These are phyloP conservation scores for Mycena sanguinolenta DNA, from an alignment of 768 basidiomycete species.

Conservation along the genomic window DNA sequence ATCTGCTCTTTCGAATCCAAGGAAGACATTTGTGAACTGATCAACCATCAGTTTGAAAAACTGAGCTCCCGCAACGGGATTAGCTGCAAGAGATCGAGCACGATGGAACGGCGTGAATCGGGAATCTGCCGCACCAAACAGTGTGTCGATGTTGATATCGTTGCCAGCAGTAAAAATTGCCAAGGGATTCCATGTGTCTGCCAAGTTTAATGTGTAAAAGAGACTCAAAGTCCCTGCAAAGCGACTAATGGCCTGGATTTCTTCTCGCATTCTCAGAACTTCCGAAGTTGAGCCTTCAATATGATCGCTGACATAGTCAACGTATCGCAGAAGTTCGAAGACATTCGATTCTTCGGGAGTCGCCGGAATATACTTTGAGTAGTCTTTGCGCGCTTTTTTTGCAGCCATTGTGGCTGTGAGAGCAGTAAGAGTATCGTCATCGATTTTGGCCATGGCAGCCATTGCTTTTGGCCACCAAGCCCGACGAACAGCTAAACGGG, in stretches of 20 bases:
- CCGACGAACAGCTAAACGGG: constrained; percentile 10
- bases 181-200: constrained; percentile 37
- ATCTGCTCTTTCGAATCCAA: constrained; percentile 35
- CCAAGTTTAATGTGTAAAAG: constrained; percentile 40
- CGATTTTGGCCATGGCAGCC: constrained; percentile 19
- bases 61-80: constrained; percentile 50
- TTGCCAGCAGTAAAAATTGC: constrained; percentile 29
- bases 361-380: constrained; percentile 5
- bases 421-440: not conserved
- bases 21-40: constrained; percentile 40
- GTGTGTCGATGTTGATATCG: constrained; percentile 38
- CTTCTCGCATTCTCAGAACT: constrained; percentile 29
- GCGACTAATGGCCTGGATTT: constrained; percentile 34
- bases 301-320: constrained; percentile 36
- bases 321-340: constrained; percentile 32
- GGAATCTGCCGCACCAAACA: constrained; percentile 24
- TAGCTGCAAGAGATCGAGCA: constrained; percentile 36
- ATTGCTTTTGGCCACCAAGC: constrained; percentile 16
- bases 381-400: constrained; percentile 18
- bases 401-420: not conserved
- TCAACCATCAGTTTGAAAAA: constrained; percentile 50
- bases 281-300: constrained; percentile 35
- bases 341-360: constrained; percentile 26
- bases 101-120: constrained; percentile 26
- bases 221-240: constrained; percentile 29